These are phyloP conservation scores for Rhynchospora pubera DNA, from an alignment of 176 grass and related monocot species.

Conservation along the genomic window DNA sequence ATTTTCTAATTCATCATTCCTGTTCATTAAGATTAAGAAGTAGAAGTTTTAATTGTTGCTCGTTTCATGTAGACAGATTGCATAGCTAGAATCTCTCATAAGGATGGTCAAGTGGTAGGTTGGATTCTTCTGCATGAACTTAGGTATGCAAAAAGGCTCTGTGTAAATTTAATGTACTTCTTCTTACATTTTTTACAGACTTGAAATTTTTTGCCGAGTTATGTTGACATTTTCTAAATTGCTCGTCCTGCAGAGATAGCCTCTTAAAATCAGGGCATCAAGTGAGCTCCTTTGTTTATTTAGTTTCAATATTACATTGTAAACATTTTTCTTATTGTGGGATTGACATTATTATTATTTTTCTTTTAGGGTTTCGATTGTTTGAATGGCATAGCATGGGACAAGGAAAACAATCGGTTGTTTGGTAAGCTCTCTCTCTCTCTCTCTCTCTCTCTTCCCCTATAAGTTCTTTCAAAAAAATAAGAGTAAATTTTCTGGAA, in stretches of 20 bases:
- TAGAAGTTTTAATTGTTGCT: background rate
- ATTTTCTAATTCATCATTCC: background rate
- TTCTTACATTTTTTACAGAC: background rate
- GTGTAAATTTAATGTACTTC: background rate
- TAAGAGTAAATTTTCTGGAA: too few species aligned
- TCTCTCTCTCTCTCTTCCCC: background rate
- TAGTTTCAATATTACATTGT: background rate
- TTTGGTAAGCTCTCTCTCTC: conserved; percentile 44
- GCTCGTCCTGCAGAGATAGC: conserved; percentile 29
- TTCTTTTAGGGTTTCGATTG: conserved; percentile 65
- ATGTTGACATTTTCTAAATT: conserved; percentile 4
- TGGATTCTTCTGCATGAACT: conserved; percentile 90
- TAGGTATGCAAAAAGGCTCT: conserved; percentile 27
- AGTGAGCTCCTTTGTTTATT: conserved; percentile 13
- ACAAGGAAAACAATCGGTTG: conserved; percentile 56
- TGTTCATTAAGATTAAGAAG: conserved; percentile 13
- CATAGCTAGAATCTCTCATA: conserved; percentile 78
- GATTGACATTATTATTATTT: background rate
- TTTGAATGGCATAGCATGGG: conserved; percentile 96
- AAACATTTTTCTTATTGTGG: background rate
- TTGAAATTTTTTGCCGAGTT: background rate
- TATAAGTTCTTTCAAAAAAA: background rate
- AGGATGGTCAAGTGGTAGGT: conserved; percentile 60
- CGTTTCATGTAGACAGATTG: conserved; percentile 81
- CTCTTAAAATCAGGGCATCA: conserved; percentile 38